phyloP scores from a whole-genome alignment of 1,139 yeast genomes.

The Geotrichum fermentans region DNA sequence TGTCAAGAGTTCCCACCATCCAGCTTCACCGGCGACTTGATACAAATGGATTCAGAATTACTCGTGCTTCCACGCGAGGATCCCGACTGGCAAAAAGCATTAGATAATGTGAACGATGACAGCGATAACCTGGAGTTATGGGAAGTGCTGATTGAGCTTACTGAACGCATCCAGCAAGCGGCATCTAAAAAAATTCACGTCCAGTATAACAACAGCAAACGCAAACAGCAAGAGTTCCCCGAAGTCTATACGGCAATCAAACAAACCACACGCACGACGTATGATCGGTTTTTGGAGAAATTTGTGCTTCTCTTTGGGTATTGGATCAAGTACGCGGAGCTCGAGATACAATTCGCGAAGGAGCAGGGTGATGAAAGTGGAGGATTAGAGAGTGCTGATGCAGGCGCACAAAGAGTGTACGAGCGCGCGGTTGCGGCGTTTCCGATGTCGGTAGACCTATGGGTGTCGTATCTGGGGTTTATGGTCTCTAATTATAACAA shows the following conservation, averaged over 20 bases:
- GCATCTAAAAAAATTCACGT: constrained; percentile 14
- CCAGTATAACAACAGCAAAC: constrained; percentile 1
- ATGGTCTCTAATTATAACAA: constrained; percentile 41
- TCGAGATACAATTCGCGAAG: constrained; percentile 53
- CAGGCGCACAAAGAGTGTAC: constrained; percentile 41
- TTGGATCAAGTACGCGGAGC: constrained; percentile 71
- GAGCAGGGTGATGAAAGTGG: constrained; percentile 44
- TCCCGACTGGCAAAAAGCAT: constrained; percentile 24
- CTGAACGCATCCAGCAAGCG: constrained; percentile 31
- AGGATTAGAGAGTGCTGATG: background rate
- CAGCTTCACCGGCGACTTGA: no score
- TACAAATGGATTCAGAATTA: constrained; percentile 15
- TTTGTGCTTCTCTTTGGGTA: constrained; percentile 73
- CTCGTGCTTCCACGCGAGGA: constrained; percentile 19
- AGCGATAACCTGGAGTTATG: constrained; percentile 49
- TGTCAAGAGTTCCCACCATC: no score
- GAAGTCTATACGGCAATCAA: constrained; percentile 45
- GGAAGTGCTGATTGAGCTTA: constrained; percentile 44
- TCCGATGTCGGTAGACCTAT: constrained; percentile 57
- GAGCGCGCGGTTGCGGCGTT: constrained; percentile 50
- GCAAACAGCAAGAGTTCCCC: constrained; percentile 20
- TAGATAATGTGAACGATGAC: constrained; percentile 25
- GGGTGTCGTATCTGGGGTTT: constrained; percentile 65
- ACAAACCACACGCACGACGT: constrained; percentile 45
- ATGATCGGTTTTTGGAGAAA: constrained; percentile 51